These are phyloP conservation scores for Solanum ossicruentum DNA, from an alignment of 257 asterid genomes.

Conservation along the genomic window DNA sequence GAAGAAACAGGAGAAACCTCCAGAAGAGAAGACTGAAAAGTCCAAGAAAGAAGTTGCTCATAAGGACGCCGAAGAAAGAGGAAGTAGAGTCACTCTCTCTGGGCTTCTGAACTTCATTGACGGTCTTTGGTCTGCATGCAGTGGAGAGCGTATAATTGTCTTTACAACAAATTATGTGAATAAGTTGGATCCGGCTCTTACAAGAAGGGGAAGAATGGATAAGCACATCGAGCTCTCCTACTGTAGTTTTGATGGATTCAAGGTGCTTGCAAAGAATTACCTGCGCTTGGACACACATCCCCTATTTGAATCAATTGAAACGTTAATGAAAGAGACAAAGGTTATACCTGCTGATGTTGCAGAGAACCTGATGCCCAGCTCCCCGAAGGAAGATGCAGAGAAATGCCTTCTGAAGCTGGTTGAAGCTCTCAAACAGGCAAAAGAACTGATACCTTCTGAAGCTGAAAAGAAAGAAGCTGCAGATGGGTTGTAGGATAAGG, in stretches of 20 bases:
- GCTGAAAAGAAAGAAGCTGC: background rate
- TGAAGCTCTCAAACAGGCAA: background rate
- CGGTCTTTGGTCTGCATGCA: conserved; percentile 10
- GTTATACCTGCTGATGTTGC: conserved; percentile 15
- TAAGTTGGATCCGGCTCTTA: conserved; percentile 9
- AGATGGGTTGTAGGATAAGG: background rate
- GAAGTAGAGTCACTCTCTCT: conserved; percentile 8
- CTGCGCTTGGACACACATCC: conserved; percentile 3
- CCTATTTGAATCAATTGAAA: background rate
- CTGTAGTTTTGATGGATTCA: conserved; percentile 13
- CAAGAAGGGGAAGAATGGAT: conserved; percentile 16
- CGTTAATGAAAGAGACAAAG: conserved; percentile 3
- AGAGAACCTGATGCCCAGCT: conserved; percentile 9
- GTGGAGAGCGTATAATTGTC: conserved; percentile 7
- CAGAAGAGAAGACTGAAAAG: background rate
- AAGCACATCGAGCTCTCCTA: conserved; percentile 12
- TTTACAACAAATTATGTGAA: conserved; percentile 11
- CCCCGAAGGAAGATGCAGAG: conserved; percentile 3
- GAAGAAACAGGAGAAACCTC: background rate
- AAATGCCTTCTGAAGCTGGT: conserved; percentile 4
- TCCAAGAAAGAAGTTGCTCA: background rate
- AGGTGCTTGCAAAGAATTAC: conserved; percentile 12
- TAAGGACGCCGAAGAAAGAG: background rate
- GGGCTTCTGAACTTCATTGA: conserved; percentile 9
- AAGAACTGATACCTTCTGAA: background rate